Conservation (phyloP, 108 stramenopile species). For the Nitzschia palea region DNA sequence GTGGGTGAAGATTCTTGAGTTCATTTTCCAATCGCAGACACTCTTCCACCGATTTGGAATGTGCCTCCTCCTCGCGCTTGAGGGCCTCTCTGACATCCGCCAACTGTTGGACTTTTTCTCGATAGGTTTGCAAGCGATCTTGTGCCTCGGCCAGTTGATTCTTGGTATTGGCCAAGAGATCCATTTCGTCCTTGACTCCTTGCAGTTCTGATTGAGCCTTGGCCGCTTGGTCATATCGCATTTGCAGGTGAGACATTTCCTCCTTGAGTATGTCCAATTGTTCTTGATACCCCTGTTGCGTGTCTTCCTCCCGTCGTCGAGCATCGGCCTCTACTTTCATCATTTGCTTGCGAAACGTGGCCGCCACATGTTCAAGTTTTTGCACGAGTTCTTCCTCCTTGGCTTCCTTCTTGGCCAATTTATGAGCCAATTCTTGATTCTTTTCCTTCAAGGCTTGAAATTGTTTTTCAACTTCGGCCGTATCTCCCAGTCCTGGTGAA, state of each 20-base stretch:
- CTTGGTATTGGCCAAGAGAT: constrained; percentile 62
- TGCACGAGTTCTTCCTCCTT: constrained; percentile 49
- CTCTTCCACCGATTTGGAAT: constrained; percentile 69
- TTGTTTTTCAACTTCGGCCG: constrained; percentile 32
- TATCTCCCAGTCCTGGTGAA: constrained; percentile 42
- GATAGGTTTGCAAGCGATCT: constrained; percentile 65
- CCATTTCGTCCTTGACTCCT: constrained; percentile 70
- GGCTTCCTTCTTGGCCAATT: constrained; percentile 38
- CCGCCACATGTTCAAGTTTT: constrained; percentile 53
- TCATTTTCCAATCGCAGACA: constrained; percentile 73
- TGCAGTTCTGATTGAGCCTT: constrained; percentile 53
- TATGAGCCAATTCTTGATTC: constrained; percentile 37
- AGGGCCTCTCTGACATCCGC: constrained; percentile 74
- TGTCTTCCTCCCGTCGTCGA: constrained; percentile 35
- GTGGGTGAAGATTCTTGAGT: constrained; percentile 55
- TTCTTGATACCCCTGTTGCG: constrained; percentile 29
- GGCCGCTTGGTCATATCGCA: constrained; percentile 24
- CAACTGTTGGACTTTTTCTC: constrained; percentile 61
- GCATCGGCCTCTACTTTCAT: constrained; percentile 60
- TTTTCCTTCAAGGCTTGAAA: constrained; percentile 32
- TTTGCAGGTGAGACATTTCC: constrained; percentile 38
- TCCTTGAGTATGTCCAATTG: constrained; percentile 39
- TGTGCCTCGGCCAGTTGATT: constrained; percentile 51
- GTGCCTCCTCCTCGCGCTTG: constrained; percentile 75
- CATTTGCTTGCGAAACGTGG: constrained; percentile 62